Evolutionary conservation across 1,139 yeast genomes (phyloP), one percentile per base, ranked within the genome.

Genomic region (Yamadazyma aaseri): DNA sequence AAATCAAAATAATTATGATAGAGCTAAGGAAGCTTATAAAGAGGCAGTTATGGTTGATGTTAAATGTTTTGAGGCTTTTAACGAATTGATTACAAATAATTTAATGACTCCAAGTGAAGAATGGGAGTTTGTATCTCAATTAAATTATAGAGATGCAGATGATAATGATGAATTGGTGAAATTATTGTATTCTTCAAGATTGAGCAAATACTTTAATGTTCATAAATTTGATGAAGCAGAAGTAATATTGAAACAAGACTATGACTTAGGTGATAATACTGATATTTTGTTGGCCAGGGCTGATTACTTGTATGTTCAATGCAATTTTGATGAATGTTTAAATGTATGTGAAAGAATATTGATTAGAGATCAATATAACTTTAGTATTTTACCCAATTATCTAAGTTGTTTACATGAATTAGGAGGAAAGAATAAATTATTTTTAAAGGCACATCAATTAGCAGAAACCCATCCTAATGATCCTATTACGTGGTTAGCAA

Each of bases 1-100:
- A 4, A 81, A 84, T 40, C 92, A 85, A 51, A 87, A 85, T 56
- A 86, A 86, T 56, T 83, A 86, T 53, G 95, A 85, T 21, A 70
- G 75, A 42, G 98, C 98, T 0, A 89, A 86, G 50, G 90, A 85
- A 38, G 84, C 95, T 39, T 90, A 81, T 53, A 80, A 81, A 50
- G 96, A 89, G 52, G 97, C 98, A 0, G 79, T 90, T 1, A 49
- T 76, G 44, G 87, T 86, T 1, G 98, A 94, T 57, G 90, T 86
- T 8, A 87, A 89, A 54, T 92, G 97, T 57, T 92, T 71, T 56
- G 98, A 94, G 48, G 97, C 98, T 0, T 87, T 87, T 55, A 79
- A 86, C 49, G 92, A 85, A 52, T 68, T 94, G 33, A 73, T 86
- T 3, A 64, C 74, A 25, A 85, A 86, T 48, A 82, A 81, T 51